phyloP scores from a whole-genome alignment of 1,284 basidiomycete species.

The Cutaneotrichosporon cavernicola region DNA sequence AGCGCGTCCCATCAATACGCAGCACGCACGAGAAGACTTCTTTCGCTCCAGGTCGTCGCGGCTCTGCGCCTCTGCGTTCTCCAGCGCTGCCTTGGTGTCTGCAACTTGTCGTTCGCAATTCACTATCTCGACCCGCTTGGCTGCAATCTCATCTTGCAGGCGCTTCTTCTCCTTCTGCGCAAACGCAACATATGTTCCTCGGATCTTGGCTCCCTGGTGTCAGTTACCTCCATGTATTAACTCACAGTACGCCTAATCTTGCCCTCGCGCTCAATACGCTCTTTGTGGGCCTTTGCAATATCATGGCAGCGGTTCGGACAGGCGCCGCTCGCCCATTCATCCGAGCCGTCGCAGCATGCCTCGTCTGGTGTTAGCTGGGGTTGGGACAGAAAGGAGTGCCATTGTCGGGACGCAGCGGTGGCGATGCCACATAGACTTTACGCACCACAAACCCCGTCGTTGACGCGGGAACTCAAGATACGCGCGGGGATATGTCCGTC shows the following conservation, averaged over 20 bases:
- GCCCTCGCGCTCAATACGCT: slow-evolving; percentile 65
- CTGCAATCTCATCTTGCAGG: slow-evolving; percentile 63
- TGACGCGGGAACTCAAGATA: slow-evolving; percentile 81
- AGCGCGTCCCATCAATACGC: background rate
- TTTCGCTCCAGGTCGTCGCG: slow-evolving; percentile 65
- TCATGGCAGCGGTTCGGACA: slow-evolving; percentile 78
- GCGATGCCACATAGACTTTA: slow-evolving; percentile 18
- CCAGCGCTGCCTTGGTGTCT: slow-evolving; percentile 39
- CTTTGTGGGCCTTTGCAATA: slow-evolving; percentile 69
- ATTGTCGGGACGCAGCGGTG: too few relatives aligned
- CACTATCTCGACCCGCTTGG: slow-evolving; percentile 61
- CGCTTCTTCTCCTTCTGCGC: slow-evolving; percentile 83
- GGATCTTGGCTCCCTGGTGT: slow-evolving; percentile 79
- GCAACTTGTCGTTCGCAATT: slow-evolving; percentile 62
- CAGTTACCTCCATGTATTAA: slow-evolving; percentile 12
- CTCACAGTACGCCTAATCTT: slow-evolving; percentile 77
- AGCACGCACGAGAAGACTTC: slow-evolving; percentile 73
- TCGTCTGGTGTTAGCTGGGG: slow-evolving; percentile 61
- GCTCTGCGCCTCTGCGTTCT: slow-evolving; percentile 38
- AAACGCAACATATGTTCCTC: slow-evolving; percentile 79
- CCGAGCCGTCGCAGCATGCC: slow-evolving; percentile 97
- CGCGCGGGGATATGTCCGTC: slow-evolving; percentile 78
- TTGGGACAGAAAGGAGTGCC: too few relatives aligned
- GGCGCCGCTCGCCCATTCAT: slow-evolving; percentile 68
- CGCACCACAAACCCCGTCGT: slow-evolving; percentile 90